Conservation (phyloP, 495 filamentous ascomycete genomes). For the Podospora pseudoanserina region DNA sequence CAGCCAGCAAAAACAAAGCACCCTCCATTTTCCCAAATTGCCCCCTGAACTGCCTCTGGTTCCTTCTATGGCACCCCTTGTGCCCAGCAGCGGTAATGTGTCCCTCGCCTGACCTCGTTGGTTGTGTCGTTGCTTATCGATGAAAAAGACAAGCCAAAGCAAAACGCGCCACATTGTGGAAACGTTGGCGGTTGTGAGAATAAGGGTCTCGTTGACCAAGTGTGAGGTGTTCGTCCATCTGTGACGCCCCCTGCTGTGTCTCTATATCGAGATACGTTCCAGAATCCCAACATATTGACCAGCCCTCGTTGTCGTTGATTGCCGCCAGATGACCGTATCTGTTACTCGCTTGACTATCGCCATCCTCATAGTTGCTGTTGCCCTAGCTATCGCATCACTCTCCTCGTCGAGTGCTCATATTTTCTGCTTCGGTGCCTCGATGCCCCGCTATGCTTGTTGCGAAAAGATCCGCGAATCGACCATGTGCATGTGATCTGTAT, state of each 20-base stretch:
- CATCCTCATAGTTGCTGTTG: not conserved
- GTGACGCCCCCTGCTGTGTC: not conserved
- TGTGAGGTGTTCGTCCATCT: constrained; percentile 1
- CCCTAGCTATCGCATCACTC: not conserved
- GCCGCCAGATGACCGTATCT: not conserved
- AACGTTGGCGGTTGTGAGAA: not conserved
- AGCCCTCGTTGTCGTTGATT: not conserved
- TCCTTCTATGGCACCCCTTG: not conserved
- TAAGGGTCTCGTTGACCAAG: constrained; percentile 3
- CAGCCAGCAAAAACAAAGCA: not conserved
- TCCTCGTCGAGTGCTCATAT: not conserved
- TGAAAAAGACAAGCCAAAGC: not conserved
- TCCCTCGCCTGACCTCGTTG: not conserved
- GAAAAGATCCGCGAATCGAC: constrained; percentile 15
- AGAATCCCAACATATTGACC: not conserved
- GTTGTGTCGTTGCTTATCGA: not conserved
- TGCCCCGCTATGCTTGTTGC: not conserved
- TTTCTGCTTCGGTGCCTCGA: not conserved
- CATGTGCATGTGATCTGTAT: not conserved
- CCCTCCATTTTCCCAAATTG: not conserved
- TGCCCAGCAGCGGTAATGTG: not conserved
- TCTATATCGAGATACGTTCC: not conserved
- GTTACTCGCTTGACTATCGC: not conserved
- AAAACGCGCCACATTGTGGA: not conserved
- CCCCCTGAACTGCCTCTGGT: not conserved